These are phyloP conservation scores for Ettlia oleoabundans DNA, from an alignment of 139 green algal species.

Conservation along the genomic window DNA sequence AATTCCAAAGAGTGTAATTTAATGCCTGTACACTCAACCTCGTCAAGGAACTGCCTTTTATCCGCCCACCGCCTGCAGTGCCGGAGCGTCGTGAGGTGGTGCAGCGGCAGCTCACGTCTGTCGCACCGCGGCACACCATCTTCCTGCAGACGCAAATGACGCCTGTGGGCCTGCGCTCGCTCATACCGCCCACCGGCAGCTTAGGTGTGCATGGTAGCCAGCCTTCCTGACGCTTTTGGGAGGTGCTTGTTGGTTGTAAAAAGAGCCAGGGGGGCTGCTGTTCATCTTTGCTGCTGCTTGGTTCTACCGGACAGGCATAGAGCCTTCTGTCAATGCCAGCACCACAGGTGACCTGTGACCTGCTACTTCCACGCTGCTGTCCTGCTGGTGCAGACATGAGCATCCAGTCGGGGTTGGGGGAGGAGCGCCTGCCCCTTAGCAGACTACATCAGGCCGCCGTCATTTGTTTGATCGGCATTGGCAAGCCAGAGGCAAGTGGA, in stretches of 20 bases:
- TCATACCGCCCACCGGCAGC: conserved; percentile 22
- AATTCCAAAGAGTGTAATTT: no score
- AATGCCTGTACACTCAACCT: no score
- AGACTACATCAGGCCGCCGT: conserved; percentile 33
- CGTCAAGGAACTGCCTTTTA: no score
- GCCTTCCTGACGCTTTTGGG: no score
- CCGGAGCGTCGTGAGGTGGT: conserved; percentile 21
- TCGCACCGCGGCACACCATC: conserved; percentile 44
- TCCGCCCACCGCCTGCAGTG: background rate
- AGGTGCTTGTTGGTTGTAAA: no score
- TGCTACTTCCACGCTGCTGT: background rate
- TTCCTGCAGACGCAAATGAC: conserved; percentile 35
- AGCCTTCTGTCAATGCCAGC: no score
- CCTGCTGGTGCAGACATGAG: conserved; percentile 16
- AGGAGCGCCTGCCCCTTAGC: conserved; percentile 1
- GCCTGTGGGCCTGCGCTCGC: conserved; percentile 30
- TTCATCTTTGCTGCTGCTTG: no score
- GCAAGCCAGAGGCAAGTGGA: conserved; percentile 23
- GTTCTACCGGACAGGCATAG: no score
- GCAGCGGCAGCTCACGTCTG: background rate
- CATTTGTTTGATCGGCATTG: conserved; percentile 45
- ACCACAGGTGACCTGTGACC: no score
- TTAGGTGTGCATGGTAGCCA: conserved; percentile 13
- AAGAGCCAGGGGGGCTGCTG: no score
- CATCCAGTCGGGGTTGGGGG: conserved; percentile 12